Base-by-base conservation (phyloP, 2,329 filamentous ascomycete species). In the Drechslerella stenobrocha region DNA sequence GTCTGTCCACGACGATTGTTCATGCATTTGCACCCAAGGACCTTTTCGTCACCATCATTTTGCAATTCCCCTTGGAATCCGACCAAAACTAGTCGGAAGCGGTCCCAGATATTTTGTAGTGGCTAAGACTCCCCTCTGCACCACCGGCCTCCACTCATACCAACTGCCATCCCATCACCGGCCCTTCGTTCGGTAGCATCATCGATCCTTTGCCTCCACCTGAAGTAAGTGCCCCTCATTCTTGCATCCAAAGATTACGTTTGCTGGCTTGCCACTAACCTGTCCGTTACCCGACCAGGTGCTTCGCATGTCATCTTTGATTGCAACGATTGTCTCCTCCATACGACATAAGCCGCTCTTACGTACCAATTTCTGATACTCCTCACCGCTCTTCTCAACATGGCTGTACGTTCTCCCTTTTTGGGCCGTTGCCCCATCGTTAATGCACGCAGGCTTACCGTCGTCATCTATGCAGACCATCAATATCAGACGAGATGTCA, bases 401-500 rank as follows among this genome's bases (percentile, higher is more conserved):
- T 67, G 63, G 55, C 63, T 67, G 63, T 67, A 50, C 44, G 63
- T 60, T 15, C 11, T 15, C 11, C 8, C 26, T 35, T 11, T 26
- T 15, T 32, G 7, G 8, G 13, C 22, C 8, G 24, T 32, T n/a
- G 5, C 23, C 3, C 6, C 18, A n/a, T 22, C 3, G 32, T 42
- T 24, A 20, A 24, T 15, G 2, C n/a, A 23, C 45, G n/a, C n/a
- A 15, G 6, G 34, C 28, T 53, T 20, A 53, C 15, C 15, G 6
- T 30, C 6, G 18, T 9, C 26, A 11, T 32, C 20, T 8, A 11
- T 7, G 8, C 34, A 67, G 63, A 91, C 89, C 81, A 83, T 98
- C 85, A 98, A 98, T 81, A 91, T 97, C 80, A 91, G 91, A 80
- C 90, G 89, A 80, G 92, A 97, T 88, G 87, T 96, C 81, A 87